Conservation (phyloP, 192 early-diverging fungal species). For the Lobosporangium transversale region DNA sequence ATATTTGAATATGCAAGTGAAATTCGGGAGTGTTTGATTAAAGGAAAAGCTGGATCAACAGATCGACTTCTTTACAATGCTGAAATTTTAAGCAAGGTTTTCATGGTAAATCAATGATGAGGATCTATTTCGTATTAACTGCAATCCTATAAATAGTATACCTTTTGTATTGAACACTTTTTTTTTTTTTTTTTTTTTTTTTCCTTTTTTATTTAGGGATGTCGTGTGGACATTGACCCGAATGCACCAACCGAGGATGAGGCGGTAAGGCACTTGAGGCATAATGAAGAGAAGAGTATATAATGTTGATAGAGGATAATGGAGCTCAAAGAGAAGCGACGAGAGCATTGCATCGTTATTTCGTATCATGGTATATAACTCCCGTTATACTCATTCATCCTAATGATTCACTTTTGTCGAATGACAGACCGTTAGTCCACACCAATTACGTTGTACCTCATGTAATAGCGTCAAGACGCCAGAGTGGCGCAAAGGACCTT, state of each 20-base stretch:
- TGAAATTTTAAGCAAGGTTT: slow-evolving; percentile 48
- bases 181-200: background rate
- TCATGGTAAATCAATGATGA: slow-evolving; percentile 20
- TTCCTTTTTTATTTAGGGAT: slow-evolving; percentile 16
- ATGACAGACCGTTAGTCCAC: slow-evolving; percentile 14
- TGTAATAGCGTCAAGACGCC: slow-evolving; percentile 52
- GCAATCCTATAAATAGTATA: background rate
- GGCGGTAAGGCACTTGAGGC: slow-evolving; percentile 10
- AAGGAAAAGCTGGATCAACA: slow-evolving; percentile 35
- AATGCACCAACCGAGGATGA: slow-evolving; percentile 24
- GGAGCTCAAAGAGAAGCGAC: no score
- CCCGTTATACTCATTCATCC: no score
- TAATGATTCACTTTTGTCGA: no score
- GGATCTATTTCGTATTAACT: background rate
- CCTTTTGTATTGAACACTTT: background rate
- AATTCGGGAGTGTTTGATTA: slow-evolving; percentile 46
- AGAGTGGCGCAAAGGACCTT: slow-evolving; percentile 52
- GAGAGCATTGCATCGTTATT: no score
- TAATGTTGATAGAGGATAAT: no score
- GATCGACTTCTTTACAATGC: slow-evolving; percentile 49
- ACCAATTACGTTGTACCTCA: slow-evolving; percentile 39
- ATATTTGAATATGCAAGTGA: slow-evolving; percentile 52
- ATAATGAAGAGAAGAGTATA: no score
- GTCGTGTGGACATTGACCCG: slow-evolving; percentile 40
- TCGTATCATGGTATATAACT: no score